Conservation (phyloP, 2,329 filamentous ascomycete species). For the Diaporthe batatas region DNA sequence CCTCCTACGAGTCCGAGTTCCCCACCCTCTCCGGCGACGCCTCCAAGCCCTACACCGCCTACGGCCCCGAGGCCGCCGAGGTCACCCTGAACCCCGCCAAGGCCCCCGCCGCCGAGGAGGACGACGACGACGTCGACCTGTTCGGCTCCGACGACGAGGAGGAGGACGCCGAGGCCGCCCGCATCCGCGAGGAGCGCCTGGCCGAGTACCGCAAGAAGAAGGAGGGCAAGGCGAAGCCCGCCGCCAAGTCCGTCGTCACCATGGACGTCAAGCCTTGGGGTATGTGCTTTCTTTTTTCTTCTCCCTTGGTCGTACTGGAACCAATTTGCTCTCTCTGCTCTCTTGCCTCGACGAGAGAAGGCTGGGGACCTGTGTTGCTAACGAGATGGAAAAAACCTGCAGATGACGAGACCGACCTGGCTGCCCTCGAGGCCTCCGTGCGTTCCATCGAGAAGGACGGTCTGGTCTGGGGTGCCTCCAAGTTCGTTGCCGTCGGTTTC, state of each 20-base stretch:
- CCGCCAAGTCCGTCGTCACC: slow-evolving; percentile 96
- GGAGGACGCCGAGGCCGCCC: slow-evolving; percentile 88
- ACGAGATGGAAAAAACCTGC: slow-evolving; percentile 28
- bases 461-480: slow-evolving; percentile 94
- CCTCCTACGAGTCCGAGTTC: slow-evolving; percentile 94
- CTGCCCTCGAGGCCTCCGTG: slow-evolving; percentile 82
- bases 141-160: slow-evolving; percentile 96
- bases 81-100: slow-evolving; percentile 88
- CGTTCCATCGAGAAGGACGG: slow-evolving; percentile 90
- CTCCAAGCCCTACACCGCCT: slow-evolving; percentile 87
- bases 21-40: slow-evolving; percentile 90
- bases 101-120: slow-evolving; percentile 77
- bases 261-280: slow-evolving; percentile 99
- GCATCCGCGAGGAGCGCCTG: slow-evolving; percentile 88
- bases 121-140: slow-evolving; percentile 91
- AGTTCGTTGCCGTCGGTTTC: slow-evolving; percentile 91
- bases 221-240: slow-evolving; percentile 89
- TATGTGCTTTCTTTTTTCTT: slow-evolving; percentile 63
- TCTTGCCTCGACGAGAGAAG: no score
- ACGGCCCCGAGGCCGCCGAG: slow-evolving; percentile 86
- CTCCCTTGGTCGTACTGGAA: no score
- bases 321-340: no score
- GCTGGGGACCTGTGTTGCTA: not conserved
- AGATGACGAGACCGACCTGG: slow-evolving; percentile 97
- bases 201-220: slow-evolving; percentile 98